Evolutionary conservation across 495 filamentous ascomycete genomes (phyloP).

Genomic region (Aspergillus bertholletiae): DNA sequence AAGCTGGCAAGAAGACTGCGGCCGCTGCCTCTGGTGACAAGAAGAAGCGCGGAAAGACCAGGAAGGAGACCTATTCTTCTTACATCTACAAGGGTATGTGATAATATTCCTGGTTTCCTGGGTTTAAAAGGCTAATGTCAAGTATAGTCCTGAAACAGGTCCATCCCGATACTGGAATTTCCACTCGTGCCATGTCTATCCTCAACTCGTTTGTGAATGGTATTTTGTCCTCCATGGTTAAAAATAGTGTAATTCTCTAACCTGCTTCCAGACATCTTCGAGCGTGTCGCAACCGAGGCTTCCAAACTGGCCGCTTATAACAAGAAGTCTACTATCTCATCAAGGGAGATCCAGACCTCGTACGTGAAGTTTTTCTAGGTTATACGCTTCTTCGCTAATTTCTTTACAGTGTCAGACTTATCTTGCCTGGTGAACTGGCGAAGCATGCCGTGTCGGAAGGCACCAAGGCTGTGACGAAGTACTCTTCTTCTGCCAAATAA

Average conservation of each 20-base stretch:
- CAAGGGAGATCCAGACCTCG: constrained; percentile 98
- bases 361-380: constrained; percentile 33
- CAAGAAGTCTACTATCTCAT: constrained; percentile 99
- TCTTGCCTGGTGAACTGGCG: constrained; percentile 96
- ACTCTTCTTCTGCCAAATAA: constrained; percentile 99
- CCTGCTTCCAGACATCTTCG: constrained; percentile 82
- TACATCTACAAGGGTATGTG: constrained; percentile 99
- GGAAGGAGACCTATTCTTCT: constrained; percentile 99
- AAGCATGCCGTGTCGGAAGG: constrained; percentile 99
- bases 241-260: constrained; percentile 8
- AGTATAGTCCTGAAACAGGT: constrained; percentile 95
- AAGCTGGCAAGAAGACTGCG: constrained; percentile 96
- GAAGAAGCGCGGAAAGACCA: constrained; percentile 99
- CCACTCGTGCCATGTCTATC: constrained; percentile 99
- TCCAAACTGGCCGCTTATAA: constrained; percentile 99
- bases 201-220: constrained; percentile 99
- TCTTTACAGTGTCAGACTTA: constrained; percentile 71
- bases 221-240: constrained; percentile 43
- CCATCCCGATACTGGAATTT: constrained; percentile 99
- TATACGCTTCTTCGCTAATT: constrained; percentile 11
- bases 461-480: constrained; percentile 99
- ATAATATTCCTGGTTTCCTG: not conserved
- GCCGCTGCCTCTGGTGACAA: constrained; percentile 87
- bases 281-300: constrained; percentile 97
- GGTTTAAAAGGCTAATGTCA: not conserved